A percentile compares a stretch with the other conserved stretches of the same genome.
Conservation (phyloP, 768 basidiomycete species). For the Leccinum longicurvipes region DNA sequence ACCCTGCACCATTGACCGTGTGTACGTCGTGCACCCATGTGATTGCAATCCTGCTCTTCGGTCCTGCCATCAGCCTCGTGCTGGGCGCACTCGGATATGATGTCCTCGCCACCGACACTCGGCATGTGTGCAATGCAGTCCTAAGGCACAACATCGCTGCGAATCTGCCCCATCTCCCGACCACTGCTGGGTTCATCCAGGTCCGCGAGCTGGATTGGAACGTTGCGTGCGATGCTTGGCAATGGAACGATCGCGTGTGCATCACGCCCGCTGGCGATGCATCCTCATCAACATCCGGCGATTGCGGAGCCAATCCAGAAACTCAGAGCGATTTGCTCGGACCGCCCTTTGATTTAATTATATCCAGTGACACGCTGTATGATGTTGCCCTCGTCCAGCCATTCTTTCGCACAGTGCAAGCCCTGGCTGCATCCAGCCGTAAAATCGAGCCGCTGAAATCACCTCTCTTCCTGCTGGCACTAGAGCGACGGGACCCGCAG, state of each 20-base stretch:
- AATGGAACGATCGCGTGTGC: slow-evolving; percentile 42
- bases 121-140: slow-evolving; percentile 59
- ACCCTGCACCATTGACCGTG: not conserved
- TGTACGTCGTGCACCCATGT: not conserved
- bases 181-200: slow-evolving; percentile 45
- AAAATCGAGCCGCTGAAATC: not conserved
- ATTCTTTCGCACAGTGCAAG: slow-evolving; percentile 64
- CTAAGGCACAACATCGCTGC: slow-evolving; percentile 57
- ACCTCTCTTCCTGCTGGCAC: slow-evolving; percentile 41
- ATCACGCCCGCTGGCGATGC: slow-evolving; percentile 33
- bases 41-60: not conserved
- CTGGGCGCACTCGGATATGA: slow-evolving; percentile 69
- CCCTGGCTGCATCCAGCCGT: slow-evolving; percentile 37
- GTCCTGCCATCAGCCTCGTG: slow-evolving; percentile 45
- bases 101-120: slow-evolving; percentile 74
- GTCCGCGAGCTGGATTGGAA: slow-evolving; percentile 73
- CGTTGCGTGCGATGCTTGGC: slow-evolving; percentile 51
- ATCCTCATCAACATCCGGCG: slow-evolving; percentile 7
- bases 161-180: slow-evolving; percentile 37
- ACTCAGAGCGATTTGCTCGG: slow-evolving; percentile 22
- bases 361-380: slow-evolving; percentile 85
- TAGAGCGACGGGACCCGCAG: slow-evolving; percentile 75
- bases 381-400: slow-evolving; percentile 56
- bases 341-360: slow-evolving; percentile 72
- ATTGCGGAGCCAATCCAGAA: slow-evolving; percentile 13